Conservation (phyloP, 805 yeast genomes). For the Nakazawaea sp. region DNA sequence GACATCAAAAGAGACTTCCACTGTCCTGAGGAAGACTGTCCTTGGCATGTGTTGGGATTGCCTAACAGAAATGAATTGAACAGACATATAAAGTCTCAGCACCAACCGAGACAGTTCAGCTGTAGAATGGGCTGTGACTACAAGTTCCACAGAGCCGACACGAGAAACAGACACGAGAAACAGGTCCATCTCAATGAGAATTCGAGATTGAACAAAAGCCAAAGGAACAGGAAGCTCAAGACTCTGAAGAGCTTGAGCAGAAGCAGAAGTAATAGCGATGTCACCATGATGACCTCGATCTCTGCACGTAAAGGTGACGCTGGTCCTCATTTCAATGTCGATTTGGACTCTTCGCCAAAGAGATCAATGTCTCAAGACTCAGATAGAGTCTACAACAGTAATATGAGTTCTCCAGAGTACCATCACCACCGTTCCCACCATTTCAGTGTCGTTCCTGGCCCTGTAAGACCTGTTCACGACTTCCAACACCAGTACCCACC, state of each 20-base stretch:
- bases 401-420: neutral
- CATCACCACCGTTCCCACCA: slow-evolving; percentile 1
- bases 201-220: slow-evolving; percentile 8
- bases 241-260: neutral
- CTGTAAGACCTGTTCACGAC: no score
- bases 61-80: slow-evolving; percentile 11
- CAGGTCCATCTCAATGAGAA: slow-evolving; percentile 10
- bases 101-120: slow-evolving; percentile 8
- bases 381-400: no score
- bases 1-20: slow-evolving; percentile 9
- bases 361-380: no score
- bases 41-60: slow-evolving; percentile 12
- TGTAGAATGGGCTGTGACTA: slow-evolving; percentile 10
- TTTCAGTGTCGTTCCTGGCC: neutral
- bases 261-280: neutral
- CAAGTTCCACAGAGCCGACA: slow-evolving; percentile 11
- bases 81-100: slow-evolving; percentile 11
- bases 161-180: slow-evolving; percentile 11
- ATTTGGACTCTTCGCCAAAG: no score
- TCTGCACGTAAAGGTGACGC: no score
- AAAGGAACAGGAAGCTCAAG: slow-evolving; percentile 4
- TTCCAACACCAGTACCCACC: no score
- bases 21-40: slow-evolving; percentile 10
- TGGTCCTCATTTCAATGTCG: no score
- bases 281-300: neutral